Base-by-base conservation (phyloP, 2,329 filamentous ascomycete species). In the Fusarium proliferatum region DNA sequence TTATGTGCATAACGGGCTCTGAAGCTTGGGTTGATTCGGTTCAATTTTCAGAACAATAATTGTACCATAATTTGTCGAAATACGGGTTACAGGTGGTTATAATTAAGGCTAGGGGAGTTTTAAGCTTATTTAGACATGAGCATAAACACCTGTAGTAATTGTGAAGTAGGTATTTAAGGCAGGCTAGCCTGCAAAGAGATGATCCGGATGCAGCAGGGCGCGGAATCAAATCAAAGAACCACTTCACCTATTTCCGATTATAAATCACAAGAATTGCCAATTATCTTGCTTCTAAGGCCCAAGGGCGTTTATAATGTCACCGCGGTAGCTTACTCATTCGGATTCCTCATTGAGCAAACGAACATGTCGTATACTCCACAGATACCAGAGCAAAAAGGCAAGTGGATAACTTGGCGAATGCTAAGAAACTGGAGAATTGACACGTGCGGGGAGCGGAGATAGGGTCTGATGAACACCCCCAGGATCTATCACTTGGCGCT, bases 361-460 rank as follows among this genome's bases (percentile, higher is more conserved):
- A 51, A 11, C 10, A 51, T 17, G 26, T 28, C 21, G 28, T 0
- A 49, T 33, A 52, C 34, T 28, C 30, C 39, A 19, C 17, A 43
- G 15, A 38, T 12, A 39, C 3, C 19, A n/a, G 5, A 28, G 12
- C 23, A n/a, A 8, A 23, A 26, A 42, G 48, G 43, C 12, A 62
- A 21, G 57, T 68, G 67, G 42, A 90, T 93, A 15, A 90, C n/a
- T 59, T 48, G 42, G 19, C 38, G 30, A 57, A 30, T 12, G 41
- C 9, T 38, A 23, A 56, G 30, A 61, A 57, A 36, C 30, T 55
- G 46, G 58, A 52, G 58, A 61, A 36, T 7, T n/a, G 11, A n/a
- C 41, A 34, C 21, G 28, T 57, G 49, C 33, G 51, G 23, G 12
- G 39, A 33, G 39, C 59, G 19, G 43, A 60, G 55, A 60, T 28